These are phyloP conservation scores for Pseudomicrostroma phylloplanum DNA, from an alignment of 1,284 basidiomycete species.

Conservation along the genomic window DNA sequence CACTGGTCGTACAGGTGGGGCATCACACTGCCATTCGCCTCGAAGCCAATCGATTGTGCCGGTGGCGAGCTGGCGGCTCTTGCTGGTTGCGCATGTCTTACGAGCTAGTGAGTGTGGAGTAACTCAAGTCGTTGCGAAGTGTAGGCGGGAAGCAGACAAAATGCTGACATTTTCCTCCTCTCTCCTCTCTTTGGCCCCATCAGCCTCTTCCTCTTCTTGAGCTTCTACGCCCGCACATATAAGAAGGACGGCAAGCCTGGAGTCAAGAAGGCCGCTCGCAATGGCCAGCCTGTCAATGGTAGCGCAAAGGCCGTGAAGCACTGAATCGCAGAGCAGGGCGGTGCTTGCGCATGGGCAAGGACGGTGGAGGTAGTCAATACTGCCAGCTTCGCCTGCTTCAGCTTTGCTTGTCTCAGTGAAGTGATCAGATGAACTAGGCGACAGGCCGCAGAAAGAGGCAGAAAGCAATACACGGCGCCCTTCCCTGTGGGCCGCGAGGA, in stretches of 20 bases:
- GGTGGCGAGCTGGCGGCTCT: constrained; percentile 81
- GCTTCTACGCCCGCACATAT: constrained; percentile 5
- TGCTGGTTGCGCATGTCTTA: constrained; percentile 80
- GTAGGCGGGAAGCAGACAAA: not conserved
- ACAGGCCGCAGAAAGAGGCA: no score
- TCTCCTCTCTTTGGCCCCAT: not conserved
- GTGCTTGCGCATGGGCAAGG: not conserved
- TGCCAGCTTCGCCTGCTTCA: no score
- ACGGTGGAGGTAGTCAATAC: not conserved
- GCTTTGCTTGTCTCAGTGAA: no score
- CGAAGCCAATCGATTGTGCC: constrained; percentile 64
- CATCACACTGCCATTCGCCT: not conserved
- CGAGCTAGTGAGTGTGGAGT: constrained; percentile 61
- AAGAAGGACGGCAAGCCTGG: constrained; percentile 5
- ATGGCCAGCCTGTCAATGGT: constrained; percentile 1
- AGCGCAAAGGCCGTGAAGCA: not conserved
- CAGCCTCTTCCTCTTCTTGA: constrained; percentile 7
- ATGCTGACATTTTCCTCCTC: not conserved
- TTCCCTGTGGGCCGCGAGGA: no score
- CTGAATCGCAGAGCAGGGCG: not conserved
- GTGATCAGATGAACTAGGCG: no score
- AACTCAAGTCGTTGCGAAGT: no score
- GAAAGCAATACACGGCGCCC: no score
- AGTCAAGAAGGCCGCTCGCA: not conserved
- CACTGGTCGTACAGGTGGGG: constrained; percentile 28